Evolutionary conservation across 2,329 filamentous ascomycete species (phyloP).

Genomic region (Ilyonectria mors-panacis): DNA sequence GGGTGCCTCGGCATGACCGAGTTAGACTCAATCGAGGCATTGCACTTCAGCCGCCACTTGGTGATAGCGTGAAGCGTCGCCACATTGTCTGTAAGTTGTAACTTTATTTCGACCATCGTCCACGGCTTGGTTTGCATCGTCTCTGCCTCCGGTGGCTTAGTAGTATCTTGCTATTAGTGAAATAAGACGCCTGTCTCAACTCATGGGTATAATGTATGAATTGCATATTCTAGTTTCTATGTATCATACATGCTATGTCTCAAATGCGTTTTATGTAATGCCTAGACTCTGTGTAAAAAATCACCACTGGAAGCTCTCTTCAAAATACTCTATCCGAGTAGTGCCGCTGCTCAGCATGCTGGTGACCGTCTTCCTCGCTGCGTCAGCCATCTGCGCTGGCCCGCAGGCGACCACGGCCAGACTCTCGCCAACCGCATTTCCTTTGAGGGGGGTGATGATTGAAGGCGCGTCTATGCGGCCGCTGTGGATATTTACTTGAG

Average conservation of each 20-base stretch:
- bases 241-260: slow-evolving; percentile 1
- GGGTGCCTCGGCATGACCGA: no score
- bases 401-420: slow-evolving; percentile 62
- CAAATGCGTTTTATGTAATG: neutral
- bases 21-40: no score
- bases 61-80: no score
- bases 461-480: slow-evolving; percentile 53
- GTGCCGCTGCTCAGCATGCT: slow-evolving; percentile 47
- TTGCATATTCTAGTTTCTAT: neutral
- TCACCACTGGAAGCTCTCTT: slow-evolving; percentile 62
- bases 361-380: slow-evolving; percentile 56
- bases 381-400: slow-evolving; percentile 61
- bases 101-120: no score
- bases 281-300: neutral
- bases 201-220: neutral
- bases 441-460: slow-evolving; percentile 50
- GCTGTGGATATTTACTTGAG: slow-evolving; percentile 35
- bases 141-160: no score
- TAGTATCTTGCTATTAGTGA: no score
- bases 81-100: no score
- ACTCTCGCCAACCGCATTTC: slow-evolving; percentile 40
- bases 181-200: neutral
- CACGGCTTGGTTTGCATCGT: no score
- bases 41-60: no score
- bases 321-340: slow-evolving; percentile 57